A percentile compares a stretch with the other conserved stretches of the same genome.
Evolutionary conservation across 257 asterid genomes (phyloP).

Genomic region (Solanum paucissectum): DNA sequence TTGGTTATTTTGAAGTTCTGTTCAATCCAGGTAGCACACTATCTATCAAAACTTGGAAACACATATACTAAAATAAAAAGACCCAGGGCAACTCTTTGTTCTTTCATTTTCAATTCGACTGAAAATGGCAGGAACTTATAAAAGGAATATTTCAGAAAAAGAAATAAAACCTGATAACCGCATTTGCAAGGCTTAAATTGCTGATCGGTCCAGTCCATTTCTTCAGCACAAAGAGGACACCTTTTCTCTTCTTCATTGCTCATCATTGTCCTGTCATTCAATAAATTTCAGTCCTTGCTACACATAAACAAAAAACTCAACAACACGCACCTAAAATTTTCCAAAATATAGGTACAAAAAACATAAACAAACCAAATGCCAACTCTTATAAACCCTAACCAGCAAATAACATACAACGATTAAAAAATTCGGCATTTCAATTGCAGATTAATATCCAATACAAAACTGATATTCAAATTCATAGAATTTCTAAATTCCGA

Average conservation of each 20-base stretch:
- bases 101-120: neutral
- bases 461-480: neutral
- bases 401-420: neutral
- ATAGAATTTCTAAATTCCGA: neutral
- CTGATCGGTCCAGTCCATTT: slow-evolving; percentile 98
- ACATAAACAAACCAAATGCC: neutral
- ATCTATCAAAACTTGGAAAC: neutral
- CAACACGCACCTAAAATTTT: neutral
- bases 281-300: neutral
- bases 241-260: slow-evolving; percentile 87
- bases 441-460: neutral
- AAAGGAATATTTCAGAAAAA: neutral
- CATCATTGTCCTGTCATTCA: slow-evolving; percentile 41
- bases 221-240: slow-evolving; percentile 96
- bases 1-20: neutral
- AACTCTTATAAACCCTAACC: neutral
- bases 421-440: neutral
- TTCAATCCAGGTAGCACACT: neutral
- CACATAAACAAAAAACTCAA: neutral
- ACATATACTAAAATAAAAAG: neutral
- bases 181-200: slow-evolving; percentile 93
- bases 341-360: neutral
- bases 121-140: neutral
- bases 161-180: slow-evolving; percentile 64
- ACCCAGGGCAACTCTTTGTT: neutral